Base-by-base conservation (phyloP, 179 eudicot species). In the Sideroxylon spinosum region DNA sequence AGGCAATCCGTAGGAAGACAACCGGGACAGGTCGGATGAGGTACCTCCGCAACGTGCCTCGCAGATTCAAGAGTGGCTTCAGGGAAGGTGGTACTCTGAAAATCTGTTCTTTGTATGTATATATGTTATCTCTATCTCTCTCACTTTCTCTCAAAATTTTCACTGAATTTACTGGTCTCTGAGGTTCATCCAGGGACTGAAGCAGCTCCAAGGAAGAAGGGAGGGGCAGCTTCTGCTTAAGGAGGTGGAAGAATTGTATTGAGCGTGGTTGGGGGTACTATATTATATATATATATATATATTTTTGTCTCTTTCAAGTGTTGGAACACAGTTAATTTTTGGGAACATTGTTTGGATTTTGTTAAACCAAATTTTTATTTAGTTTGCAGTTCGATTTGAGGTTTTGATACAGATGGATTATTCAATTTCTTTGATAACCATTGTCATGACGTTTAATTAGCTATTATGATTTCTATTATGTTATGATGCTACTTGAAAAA, bases 11-110 rank as follows among this genome's bases (percentile, higher is more conserved):
- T 37, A 37, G 44, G 44, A 37, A 37, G 44, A 37, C 44, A 37
- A 37, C 44, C 44, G 44, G 97, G 59, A 94, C 98, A n/a, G 98
- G 98, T 12, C 89, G 97, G 32, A 94, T 94, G 97, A 92, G 93
- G 89, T 92, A 94, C 74, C 90, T 94, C 16, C 98, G 98, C 20
- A 77, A 94, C 63, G 92, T 92, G 25, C 93, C 98, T 8, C 87
- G 90, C 81, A 84, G 98, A 81, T 94, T 94, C 91, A 94, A 92
- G 90, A 91, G 90, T 65, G 86, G 87, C 68, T 94, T 94, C 87
- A 92, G 95, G 85, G 98, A 94, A 87, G 97, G 98, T 93, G 57
- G 2, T 14, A 59, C 63, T 19, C 23, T 29, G 48, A n/a, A 26
- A 13, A 66, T 29, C 7, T 37, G 3, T 5, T 0, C 0, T 23